Evolutionary conservation across 345 rosid species (phyloP).

Genomic region (Eucalyptus sp.): DNA sequence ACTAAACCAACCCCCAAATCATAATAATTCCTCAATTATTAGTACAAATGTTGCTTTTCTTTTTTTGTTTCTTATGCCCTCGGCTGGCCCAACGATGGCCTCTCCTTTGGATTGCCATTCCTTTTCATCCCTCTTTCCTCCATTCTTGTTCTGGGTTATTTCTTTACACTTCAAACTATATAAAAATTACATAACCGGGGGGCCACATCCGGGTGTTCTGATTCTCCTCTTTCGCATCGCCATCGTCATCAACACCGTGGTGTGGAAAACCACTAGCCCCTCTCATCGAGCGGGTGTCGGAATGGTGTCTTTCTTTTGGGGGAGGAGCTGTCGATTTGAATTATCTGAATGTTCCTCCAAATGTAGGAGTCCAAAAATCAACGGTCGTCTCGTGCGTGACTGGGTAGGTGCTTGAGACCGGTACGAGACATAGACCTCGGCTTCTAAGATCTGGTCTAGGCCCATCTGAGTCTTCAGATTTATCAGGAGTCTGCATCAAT

Average conservation of each 20-base stretch:
- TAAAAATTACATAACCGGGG: neutral
- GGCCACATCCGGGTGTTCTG: neutral
- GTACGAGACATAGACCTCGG: constrained; percentile 85
- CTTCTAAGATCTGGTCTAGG: constrained; percentile 82
- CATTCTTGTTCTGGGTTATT: neutral
- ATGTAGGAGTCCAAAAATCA: constrained; percentile 94
- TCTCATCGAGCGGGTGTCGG: neutral
- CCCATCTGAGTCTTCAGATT: constrained; percentile 45
- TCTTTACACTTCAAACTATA: neutral
- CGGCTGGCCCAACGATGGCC: constrained; percentile 7
- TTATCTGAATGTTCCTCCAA: constrained; percentile 90
- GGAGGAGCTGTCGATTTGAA: neutral
- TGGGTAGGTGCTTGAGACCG: constrained; percentile 84
- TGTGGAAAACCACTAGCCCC: neutral
- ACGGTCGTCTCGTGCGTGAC: constrained; percentile 73
- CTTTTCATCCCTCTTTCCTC: neutral
- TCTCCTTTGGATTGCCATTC: constrained; percentile 8
- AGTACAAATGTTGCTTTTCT: constrained; percentile 5
- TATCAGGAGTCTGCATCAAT: constrained; percentile 35
- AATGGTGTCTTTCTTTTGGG: neutral
- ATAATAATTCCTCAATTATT: constrained; percentile 32
- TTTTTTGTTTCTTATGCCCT: constrained; percentile 10
- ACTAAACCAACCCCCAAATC: constrained; percentile 2
- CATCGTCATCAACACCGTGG: neutral
- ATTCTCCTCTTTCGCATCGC: neutral